These are phyloP conservation scores for Vitis amurensis DNA, from an alignment of 164 flowering plant species.

Conservation along the genomic window DNA sequence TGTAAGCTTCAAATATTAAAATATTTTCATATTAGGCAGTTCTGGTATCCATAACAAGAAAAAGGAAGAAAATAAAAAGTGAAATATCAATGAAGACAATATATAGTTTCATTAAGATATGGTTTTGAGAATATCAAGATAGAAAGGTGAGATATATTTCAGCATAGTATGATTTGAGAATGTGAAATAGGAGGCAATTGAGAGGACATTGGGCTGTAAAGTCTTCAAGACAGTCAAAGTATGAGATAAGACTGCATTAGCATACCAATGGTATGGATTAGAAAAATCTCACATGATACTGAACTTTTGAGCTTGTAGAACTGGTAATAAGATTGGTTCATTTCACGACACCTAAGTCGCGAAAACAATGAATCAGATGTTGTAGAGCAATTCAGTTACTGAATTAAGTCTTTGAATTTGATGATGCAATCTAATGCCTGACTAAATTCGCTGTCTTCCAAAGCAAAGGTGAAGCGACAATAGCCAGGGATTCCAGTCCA, in stretches of 20 bases:
- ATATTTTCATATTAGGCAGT: too few relatives aligned
- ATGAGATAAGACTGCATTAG: not conserved
- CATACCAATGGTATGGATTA: not conserved
- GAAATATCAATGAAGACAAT: not conserved
- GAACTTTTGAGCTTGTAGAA: too few relatives aligned
- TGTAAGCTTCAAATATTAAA: too few relatives aligned
- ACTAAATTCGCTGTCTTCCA: conserved; percentile 75
- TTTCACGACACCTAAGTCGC: conserved; percentile 23
- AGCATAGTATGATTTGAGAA: not conserved
- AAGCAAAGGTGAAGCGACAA: conserved; percentile 80
- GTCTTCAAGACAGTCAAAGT: not conserved
- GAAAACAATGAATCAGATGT: conserved; percentile 5
- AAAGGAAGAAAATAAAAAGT: not conserved
- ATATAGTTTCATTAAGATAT: not conserved
- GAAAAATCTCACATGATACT: not conserved
- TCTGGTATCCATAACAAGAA: too few relatives aligned
- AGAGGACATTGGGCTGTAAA: not conserved
- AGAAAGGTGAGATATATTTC: too few relatives aligned
- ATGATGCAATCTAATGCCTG: conserved; percentile 68
- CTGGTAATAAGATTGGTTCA: not conserved
- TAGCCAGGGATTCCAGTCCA: conserved; percentile 94
- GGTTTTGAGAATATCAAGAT: not conserved
- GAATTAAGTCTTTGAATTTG: conserved; percentile 42
- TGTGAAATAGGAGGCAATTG: not conserved
- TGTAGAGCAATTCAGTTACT: conserved; percentile 18